phyloP scores from a whole-genome alignment of 768 basidiomycete species.

The Lentinula lateritia region DNA sequence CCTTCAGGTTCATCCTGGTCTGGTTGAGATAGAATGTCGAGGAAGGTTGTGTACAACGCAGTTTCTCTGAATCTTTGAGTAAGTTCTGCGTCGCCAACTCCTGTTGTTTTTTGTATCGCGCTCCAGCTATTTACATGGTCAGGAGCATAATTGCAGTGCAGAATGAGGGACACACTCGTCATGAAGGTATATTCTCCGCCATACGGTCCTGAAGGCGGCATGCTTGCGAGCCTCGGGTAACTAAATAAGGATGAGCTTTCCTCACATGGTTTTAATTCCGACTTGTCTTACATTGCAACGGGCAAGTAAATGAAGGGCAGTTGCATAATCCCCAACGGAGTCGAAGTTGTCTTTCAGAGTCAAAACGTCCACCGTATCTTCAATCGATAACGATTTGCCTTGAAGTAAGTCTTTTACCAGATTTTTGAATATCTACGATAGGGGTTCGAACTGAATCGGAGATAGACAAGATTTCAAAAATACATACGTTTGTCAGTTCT shows the following conservation, averaged over 20 bases:
- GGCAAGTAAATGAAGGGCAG: conserved; percentile 62
- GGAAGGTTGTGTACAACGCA: conserved; percentile 66
- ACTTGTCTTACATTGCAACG: conserved; percentile 40
- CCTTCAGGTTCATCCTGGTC: conserved; percentile 30
- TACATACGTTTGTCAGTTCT: conserved; percentile 47
- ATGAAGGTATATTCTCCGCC: conserved; percentile 84
- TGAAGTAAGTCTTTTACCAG: conserved; percentile 65
- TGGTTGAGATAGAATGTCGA: conserved; percentile 37
- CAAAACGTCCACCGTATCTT: conserved; percentile 79
- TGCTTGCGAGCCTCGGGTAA: conserved; percentile 65
- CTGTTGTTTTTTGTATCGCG: conserved; percentile 63
- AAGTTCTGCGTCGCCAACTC: conserved; percentile 73
- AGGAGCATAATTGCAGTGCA: background rate
- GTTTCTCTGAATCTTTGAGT: conserved; percentile 67
- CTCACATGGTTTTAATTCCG: background rate
- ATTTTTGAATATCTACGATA: conserved; percentile 59
- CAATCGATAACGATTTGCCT: conserved; percentile 67
- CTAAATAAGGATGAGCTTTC: conserved; percentile 9
- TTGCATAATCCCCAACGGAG: conserved; percentile 58
- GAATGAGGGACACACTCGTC: conserved; percentile 63
- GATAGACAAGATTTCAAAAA: background rate
- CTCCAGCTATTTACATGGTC: conserved; percentile 60
- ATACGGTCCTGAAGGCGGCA: conserved; percentile 70
- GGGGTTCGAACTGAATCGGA: background rate
- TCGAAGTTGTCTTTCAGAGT: conserved; percentile 76